These are phyloP conservation scores for Naematelia aurantialba DNA, from an alignment of 768 basidiomycete genomes.

Conservation along the genomic window DNA sequence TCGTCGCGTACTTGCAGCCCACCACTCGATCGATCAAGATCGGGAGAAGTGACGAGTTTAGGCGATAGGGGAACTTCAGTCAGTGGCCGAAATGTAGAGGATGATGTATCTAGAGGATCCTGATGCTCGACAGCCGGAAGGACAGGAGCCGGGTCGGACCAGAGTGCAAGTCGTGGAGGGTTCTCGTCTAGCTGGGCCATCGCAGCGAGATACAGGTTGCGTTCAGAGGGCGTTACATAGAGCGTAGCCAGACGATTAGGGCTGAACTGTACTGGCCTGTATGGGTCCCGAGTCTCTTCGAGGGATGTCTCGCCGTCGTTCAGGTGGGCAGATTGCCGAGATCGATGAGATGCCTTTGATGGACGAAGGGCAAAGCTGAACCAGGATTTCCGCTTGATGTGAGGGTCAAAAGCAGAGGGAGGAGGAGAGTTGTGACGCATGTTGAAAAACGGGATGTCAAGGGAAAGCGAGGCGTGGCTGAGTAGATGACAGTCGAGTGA, in stretches of 20 bases:
- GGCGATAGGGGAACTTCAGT: constrained; percentile 18
- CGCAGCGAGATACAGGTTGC: constrained; percentile 40
- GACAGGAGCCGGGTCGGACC: constrained; percentile 38
- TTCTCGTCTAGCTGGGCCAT: constrained; percentile 38
- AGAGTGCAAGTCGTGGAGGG: constrained; percentile 36
- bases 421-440: background rate
- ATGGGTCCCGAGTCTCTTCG: background rate
- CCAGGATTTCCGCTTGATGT: constrained; percentile 6
- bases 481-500: no score
- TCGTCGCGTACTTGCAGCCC: constrained; percentile 36
- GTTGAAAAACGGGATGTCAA: background rate
- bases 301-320: background rate
- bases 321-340: background rate
- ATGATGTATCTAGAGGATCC: background rate
- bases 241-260: constrained; percentile 35
- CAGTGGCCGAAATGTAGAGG: background rate
- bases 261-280: background rate
- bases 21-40: constrained; percentile 7
- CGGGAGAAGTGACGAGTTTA: constrained; percentile 38
- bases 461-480: no score
- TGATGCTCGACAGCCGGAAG: constrained; percentile 16
- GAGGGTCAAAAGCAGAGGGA: background rate
- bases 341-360: background rate
- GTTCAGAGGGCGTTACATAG: constrained; percentile 39
- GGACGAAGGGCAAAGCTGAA: background rate